phyloP scores from a whole-genome alignment of 208 protist species.

The Acanthamoeba culbertsoni region DNA sequence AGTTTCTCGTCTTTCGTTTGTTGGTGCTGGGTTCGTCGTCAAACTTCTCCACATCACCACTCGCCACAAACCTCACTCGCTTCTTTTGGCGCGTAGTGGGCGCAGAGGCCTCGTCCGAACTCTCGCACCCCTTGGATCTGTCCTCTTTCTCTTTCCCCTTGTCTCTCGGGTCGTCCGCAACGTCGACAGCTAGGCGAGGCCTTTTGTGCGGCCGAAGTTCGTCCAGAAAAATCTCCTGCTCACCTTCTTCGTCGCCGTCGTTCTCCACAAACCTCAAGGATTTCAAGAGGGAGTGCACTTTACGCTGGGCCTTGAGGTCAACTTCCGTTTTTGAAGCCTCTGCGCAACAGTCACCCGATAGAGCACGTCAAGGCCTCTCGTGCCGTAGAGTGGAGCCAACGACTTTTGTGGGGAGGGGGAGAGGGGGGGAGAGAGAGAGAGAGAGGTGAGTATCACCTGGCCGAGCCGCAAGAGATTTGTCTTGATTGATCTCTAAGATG shows the following conservation, averaged over 20 bases:
- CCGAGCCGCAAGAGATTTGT: background rate
- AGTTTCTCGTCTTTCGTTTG: background rate
- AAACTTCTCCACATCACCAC: background rate
- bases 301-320: constrained; percentile 25
- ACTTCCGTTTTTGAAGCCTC: background rate
- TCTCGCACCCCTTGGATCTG: background rate
- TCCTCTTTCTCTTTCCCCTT: background rate
- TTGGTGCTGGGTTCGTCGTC: background rate
- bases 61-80: background rate
- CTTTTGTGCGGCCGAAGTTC: background rate
- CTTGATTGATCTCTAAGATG: constrained; percentile 30
- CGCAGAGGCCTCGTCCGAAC: background rate
- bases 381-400: too few relatives aligned
- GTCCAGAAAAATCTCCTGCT: background rate
- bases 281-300: background rate
- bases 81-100: background rate
- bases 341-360: background rate
- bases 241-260: background rate
- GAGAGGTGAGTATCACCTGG: background rate
- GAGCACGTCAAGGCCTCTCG: background rate
- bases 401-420: background rate
- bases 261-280: background rate
- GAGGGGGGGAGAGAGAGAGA: background rate
- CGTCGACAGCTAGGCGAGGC: background rate
- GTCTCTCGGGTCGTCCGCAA: background rate